Conservation (phyloP, 2,329 filamentous ascomycete genomes). For the Penicillium fuscoglaucum region DNA sequence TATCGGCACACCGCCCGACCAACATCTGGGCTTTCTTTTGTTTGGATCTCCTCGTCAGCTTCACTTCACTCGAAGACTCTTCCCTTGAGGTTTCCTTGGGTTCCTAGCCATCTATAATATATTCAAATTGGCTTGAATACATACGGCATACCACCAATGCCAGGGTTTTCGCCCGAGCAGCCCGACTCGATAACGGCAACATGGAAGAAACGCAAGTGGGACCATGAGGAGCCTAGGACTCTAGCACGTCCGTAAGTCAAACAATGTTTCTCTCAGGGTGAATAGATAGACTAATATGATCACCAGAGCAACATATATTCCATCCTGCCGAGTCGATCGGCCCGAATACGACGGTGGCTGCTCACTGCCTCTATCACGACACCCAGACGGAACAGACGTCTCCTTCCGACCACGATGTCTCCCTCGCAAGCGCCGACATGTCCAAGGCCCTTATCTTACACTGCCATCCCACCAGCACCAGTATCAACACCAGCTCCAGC, state of each 20-base stretch:
- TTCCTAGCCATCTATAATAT: neutral
- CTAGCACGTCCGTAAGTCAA: slow-evolving; percentile 22
- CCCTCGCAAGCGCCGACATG: slow-evolving; percentile 28
- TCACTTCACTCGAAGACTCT: neutral
- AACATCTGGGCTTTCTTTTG: slow-evolving; percentile 8
- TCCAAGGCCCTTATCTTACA: slow-evolving; percentile 22
- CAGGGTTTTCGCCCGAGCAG: slow-evolving; percentile 20
- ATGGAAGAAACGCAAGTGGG: slow-evolving; percentile 29
- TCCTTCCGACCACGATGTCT: slow-evolving; percentile 26
- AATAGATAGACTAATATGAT: neutral
- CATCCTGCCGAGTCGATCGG: slow-evolving; percentile 16
- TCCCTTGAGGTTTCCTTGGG: neutral
- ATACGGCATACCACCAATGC: slow-evolving; percentile 14
- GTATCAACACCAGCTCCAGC: slow-evolving; percentile 1
- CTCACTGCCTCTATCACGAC: slow-evolving; percentile 17
- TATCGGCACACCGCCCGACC: slow-evolving; percentile 10
- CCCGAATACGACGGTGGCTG: slow-evolving; percentile 13
- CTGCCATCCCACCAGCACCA: slow-evolving; percentile 9
- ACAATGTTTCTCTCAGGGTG: neutral
- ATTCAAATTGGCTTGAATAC: slow-evolving; percentile 8
- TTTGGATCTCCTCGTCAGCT: slow-evolving; percentile 5
- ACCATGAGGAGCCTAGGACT: slow-evolving; percentile 21
- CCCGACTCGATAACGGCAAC: slow-evolving; percentile 15
- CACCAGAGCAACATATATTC: slow-evolving; percentile 18
- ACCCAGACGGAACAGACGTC: slow-evolving; percentile 18